Evolutionary conservation across 1,284 basidiomycete species (phyloP), one percentile per base, ranked within the genome.

Genomic region (Trametes versicolor): DNA sequence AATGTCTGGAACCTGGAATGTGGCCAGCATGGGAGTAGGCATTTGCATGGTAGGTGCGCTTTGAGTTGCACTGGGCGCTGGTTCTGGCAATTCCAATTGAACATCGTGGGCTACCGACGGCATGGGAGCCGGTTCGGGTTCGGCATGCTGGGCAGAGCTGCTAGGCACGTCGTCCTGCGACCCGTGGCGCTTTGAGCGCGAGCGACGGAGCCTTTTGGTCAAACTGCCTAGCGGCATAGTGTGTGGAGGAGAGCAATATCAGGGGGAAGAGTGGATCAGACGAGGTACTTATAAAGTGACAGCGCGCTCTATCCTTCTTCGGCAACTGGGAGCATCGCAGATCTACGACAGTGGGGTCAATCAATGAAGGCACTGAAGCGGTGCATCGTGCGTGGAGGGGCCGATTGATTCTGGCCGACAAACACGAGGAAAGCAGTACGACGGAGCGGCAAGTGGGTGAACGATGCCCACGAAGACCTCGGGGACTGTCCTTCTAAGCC

Each of bases 161-260:
- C 48, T 49, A 29, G 21, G 25, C 10, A 2, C 10, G 13, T 21
- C 25, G 17, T 29, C 27, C 23, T 27, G 48, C 5, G 48, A 49
- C 9, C 10, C 48, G 25, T 27, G 10, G 27, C 21, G 27, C 29
- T 36, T 34, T n/a, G 3, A 5, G 9, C 27, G 53, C 1, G 53
- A 29, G 39, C 53, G 39, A n/a, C 53, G 25, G 27, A 55, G 37
- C 17, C 39, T 37, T 45, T 55, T 55, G 27, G 53, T 45, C 17
- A 55, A 1, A 21, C 53, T 45, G 9, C 53, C 53, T n/a, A 55
- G n/a, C 0, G 53, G 39, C 53, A 55, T 55, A 8, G 36, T 8
- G 23, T 7, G 13, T 39, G 27, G 39, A 27, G n/a, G 53, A 13
- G 7, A 23, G 39, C 8, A 21, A 23, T 6, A 39, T 15, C 9